Conservation (phyloP, 139 green algal species). For the Volvox africanus region DNA sequence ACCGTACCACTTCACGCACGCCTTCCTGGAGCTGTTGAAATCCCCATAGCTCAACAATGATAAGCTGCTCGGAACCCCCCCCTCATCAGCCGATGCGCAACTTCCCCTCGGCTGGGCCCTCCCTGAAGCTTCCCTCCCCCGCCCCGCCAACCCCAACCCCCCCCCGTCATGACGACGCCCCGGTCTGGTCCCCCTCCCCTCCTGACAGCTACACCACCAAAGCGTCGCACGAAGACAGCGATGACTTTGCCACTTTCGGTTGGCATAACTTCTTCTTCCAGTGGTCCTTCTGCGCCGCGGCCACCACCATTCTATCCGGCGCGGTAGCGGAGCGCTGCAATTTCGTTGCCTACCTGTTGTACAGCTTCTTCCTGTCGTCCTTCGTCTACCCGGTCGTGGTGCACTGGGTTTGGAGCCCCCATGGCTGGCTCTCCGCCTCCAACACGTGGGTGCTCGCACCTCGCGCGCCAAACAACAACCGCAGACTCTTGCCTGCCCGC, state of each 20-base stretch:
- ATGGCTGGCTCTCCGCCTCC: conserved; percentile 74
- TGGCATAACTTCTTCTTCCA: conserved; percentile 56
- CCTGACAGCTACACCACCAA: conserved; percentile 19
- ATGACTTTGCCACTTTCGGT: background rate
- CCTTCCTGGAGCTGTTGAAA: too few species aligned
- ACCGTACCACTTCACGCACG: too few species aligned
- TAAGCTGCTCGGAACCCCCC: too few species aligned
- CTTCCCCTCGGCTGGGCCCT: too few species aligned
- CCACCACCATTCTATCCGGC: conserved; percentile 75
- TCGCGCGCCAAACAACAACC: too few species aligned
- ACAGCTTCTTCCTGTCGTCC: conserved; percentile 71
- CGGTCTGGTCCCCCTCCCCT: too few species aligned
- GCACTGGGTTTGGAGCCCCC: conserved; percentile 74
- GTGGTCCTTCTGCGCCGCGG: conserved; percentile 70
- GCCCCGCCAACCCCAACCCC: too few species aligned
- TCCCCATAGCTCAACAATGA: too few species aligned
- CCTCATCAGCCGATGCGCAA: too few species aligned
- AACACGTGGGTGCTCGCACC: conserved; percentile 40
- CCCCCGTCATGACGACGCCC: too few species aligned
- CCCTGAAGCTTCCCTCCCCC: too few species aligned
- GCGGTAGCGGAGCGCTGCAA: conserved; percentile 71
- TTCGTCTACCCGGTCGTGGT: conserved; percentile 83
- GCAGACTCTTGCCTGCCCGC: too few species aligned
- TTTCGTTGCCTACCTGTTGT: conserved; percentile 66
- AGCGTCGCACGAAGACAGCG: conserved; percentile 2